Percentiles rank a stretch among this genome's conserved stretches.
Conservation (phyloP, 2,329 filamentous ascomycete genomes). For the Dactylellina sp. region DNA sequence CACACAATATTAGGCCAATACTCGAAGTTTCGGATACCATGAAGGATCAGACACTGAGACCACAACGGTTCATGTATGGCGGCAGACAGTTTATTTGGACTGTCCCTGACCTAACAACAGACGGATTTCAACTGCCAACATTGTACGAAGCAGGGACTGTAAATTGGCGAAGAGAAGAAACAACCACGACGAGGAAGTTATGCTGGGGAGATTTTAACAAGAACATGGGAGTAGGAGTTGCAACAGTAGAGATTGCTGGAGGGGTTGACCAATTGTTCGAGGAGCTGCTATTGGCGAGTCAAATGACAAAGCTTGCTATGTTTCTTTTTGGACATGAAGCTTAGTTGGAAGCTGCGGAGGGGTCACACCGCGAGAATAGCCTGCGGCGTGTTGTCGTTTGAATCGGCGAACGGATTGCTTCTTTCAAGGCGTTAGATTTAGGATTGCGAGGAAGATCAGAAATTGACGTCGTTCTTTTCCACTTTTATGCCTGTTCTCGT, state of each 20-base stretch:
- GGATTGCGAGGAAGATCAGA: too few species aligned
- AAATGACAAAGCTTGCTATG: conserved; percentile 40
- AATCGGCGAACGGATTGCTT: too few species aligned
- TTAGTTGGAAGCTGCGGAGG: too few species aligned
- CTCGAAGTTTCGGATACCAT: not conserved
- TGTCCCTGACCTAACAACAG: conserved; percentile 3
- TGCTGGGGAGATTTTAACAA: conserved; percentile 25
- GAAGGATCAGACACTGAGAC: conserved; percentile 1
- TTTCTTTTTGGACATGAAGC: conserved; percentile 27
- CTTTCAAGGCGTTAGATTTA: too few species aligned
- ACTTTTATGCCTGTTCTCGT: too few species aligned
- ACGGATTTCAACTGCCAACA: conserved; percentile 9
- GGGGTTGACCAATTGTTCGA: conserved; percentile 30
- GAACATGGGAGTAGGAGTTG: not conserved
- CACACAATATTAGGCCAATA: not conserved
- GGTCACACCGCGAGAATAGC: too few species aligned
- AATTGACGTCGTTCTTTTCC: too few species aligned
- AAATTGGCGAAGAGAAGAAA: too few species aligned
- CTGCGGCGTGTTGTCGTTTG: too few species aligned
- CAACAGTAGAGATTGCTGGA: conserved; percentile 12
- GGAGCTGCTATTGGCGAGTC: conserved; percentile 21
- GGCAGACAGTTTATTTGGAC: conserved; percentile 33
- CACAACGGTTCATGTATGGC: conserved; percentile 25
- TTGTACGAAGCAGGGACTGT: conserved; percentile 11
- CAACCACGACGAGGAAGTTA: conserved; percentile 7